Percentiles rank a stretch among this genome's conserved stretches.
These are phyloP conservation scores for Ogataea glucozyma DNA, from an alignment of 805 yeast species.

Conservation along the genomic window DNA sequence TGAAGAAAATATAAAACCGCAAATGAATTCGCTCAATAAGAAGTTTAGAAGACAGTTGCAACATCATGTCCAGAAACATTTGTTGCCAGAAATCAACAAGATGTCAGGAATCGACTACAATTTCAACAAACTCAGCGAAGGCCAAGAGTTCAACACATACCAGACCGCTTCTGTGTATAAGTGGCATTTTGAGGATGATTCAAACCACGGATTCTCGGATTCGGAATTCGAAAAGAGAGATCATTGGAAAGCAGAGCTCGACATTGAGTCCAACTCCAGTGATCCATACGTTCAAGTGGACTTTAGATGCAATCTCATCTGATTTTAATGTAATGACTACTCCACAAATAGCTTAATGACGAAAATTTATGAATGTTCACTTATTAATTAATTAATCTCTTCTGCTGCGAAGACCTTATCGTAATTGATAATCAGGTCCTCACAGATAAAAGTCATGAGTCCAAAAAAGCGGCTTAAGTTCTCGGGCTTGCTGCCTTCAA, in stretches of 20 bases:
- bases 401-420: constrained; percentile 36
- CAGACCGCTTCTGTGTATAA: constrained; percentile 47
- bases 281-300: constrained; percentile 68
- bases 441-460: constrained; percentile 53
- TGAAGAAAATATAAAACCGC: constrained; percentile 69
- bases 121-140: constrained; percentile 47
- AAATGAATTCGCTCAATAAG: constrained; percentile 68
- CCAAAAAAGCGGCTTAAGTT: constrained; percentile 51
- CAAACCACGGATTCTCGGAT: constrained; percentile 55
- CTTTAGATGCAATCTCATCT: constrained; percentile 39
- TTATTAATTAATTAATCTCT: not conserved
- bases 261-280: constrained; percentile 64
- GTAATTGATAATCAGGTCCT: constrained; percentile 47
- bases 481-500: constrained; percentile 54
- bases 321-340: not conserved
- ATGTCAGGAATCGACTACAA: constrained; percentile 54
- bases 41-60: constrained; percentile 73
- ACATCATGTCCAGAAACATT: constrained; percentile 72
- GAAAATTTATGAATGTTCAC: not conserved
- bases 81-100: constrained; percentile 62
- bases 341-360: constrained; percentile 1
- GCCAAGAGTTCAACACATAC: constrained; percentile 45
- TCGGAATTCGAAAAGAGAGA: constrained; percentile 48
- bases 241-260: constrained; percentile 66
- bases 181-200: constrained; percentile 63